These are phyloP conservation scores for Albifimbria verrucaria DNA, from an alignment of 2,329 filamentous ascomycete genomes.

Conservation along the genomic window DNA sequence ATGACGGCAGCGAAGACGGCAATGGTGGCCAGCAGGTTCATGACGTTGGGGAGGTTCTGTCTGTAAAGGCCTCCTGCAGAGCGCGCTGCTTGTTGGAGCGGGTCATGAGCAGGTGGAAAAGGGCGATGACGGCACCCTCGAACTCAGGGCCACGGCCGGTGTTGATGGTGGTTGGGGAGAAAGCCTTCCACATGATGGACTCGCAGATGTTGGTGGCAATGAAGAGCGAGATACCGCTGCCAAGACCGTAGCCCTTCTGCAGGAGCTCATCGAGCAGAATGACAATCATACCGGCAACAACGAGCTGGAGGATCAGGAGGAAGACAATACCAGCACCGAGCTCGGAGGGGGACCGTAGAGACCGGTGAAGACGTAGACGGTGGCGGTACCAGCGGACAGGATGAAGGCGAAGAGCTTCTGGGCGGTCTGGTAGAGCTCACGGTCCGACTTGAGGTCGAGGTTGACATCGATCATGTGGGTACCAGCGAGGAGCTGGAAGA, in stretches of 20 bases:
- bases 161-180: slow-evolving; percentile 99
- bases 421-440: slow-evolving; percentile 98
- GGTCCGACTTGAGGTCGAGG: slow-evolving; percentile 99
- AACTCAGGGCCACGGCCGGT: slow-evolving; percentile 98
- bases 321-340: slow-evolving; percentile 98
- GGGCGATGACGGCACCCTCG: slow-evolving; percentile 94
- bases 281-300: slow-evolving; percentile 96
- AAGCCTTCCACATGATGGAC: slow-evolving; percentile 99
- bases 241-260: slow-evolving; percentile 98
- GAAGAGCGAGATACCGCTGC: slow-evolving; percentile 98
- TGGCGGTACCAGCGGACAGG: slow-evolving; percentile 94
- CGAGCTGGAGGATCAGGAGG: slow-evolving; percentile 94
- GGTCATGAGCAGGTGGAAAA: slow-evolving; percentile 96
- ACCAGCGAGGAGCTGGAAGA: slow-evolving; percentile 98
- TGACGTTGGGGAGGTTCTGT: slow-evolving; percentile 98
- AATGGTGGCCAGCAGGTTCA: slow-evolving; percentile 94
- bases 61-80: slow-evolving; percentile 98
- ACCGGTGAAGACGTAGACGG: slow-evolving; percentile 96
- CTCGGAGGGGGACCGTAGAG: slow-evolving; percentile 96
- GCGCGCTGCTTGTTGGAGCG: slow-evolving; percentile 99
- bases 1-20: slow-evolving; percentile 95
- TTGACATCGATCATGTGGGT: slow-evolving; percentile 99
- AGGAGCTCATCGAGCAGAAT: slow-evolving; percentile 98
- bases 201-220: slow-evolving; percentile 99
- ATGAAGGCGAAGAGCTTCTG: slow-evolving; percentile 99